Conservation (phyloP, 257 asterid genomes). For the Apocynum venetum region DNA sequence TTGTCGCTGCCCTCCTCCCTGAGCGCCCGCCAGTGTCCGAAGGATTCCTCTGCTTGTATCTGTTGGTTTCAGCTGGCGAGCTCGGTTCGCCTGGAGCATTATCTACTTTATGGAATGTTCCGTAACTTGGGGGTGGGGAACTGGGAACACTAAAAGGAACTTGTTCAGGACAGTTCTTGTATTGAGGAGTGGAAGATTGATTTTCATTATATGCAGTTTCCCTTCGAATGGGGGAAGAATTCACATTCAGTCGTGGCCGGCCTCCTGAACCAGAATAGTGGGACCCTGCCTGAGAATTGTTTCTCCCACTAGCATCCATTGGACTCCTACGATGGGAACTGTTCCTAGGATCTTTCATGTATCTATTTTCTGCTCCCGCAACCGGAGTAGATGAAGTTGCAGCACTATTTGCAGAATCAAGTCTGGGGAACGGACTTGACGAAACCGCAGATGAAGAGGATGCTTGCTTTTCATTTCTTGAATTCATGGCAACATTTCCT, state of each 20-base stretch:
- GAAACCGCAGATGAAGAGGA: slow-evolving; percentile 13
- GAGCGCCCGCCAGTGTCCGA: slow-evolving; percentile 24
- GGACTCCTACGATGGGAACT: slow-evolving; percentile 22
- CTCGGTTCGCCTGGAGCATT: slow-evolving; percentile 22
- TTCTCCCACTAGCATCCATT: slow-evolving; percentile 16
- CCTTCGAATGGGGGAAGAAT: slow-evolving; percentile 24
- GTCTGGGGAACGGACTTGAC: slow-evolving; percentile 9
- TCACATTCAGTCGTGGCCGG: slow-evolving; percentile 25
- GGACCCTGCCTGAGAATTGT: slow-evolving; percentile 14
- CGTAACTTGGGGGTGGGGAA: slow-evolving; percentile 44
- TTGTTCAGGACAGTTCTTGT: slow-evolving; percentile 19
- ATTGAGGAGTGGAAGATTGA: slow-evolving; percentile 15
- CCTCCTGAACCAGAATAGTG: slow-evolving; percentile 20
- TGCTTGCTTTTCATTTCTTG: slow-evolving; percentile 2
- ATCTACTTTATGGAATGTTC: slow-evolving; percentile 37
- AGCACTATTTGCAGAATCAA: slow-evolving; percentile 18
- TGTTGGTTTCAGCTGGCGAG: slow-evolving; percentile 33
- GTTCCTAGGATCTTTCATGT: slow-evolving; percentile 34
- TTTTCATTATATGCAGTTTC: slow-evolving; percentile 7
- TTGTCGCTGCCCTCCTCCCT: background rate
- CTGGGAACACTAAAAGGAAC: slow-evolving; percentile 24
- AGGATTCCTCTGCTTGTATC: slow-evolving; percentile 47
- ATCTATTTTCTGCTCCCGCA: slow-evolving; percentile 33
- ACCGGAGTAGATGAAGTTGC: slow-evolving; percentile 22
- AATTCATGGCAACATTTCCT: slow-evolving; percentile 11